A percentile compares a stretch with the other conserved stretches of the same genome.
Conservation (phyloP, 179 eudicot genomes). For the Spinacia oleracea region DNA sequence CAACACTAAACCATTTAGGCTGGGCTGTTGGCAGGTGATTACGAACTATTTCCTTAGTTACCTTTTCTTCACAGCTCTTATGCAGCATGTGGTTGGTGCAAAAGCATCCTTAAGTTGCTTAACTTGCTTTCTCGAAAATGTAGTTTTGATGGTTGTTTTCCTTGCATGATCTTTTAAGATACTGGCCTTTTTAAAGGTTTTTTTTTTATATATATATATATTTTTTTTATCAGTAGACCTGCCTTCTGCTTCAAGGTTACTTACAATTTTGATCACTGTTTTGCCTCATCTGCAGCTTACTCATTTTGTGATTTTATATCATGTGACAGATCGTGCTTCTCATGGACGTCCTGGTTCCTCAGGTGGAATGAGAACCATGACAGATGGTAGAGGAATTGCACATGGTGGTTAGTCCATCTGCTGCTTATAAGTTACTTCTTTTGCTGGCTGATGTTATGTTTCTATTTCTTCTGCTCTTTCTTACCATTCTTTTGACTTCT, state of each 20-base stretch:
- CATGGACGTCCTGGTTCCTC: constrained; percentile 65
- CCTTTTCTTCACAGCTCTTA: background rate
- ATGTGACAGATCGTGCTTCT: constrained; percentile 45
- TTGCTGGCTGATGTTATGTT: background rate
- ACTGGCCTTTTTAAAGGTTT: background rate
- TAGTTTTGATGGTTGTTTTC: constrained; percentile 1
- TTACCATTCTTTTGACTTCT: background rate
- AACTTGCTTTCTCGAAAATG: background rate
- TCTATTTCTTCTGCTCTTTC: background rate
- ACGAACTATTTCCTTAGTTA: background rate
- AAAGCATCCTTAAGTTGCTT: background rate
- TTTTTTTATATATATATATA: background rate
- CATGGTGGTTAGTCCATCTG: constrained; percentile 47
- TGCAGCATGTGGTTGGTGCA: background rate
- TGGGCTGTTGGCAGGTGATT: background rate
- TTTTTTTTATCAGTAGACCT: background rate
- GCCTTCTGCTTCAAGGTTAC: background rate
- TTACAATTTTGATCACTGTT: background rate
- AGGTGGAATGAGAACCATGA: constrained; percentile 37
- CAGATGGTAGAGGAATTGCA: constrained; percentile 40
- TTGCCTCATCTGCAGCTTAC: constrained; percentile 4
- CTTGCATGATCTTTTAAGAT: background rate
- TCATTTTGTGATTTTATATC: constrained; percentile 22
- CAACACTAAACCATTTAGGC: background rate
- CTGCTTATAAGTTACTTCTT: constrained; percentile 2